Percentiles rank a stretch among this genome's conserved stretches.
Conservation (phyloP, 805 yeast genomes). For the Yamadazyma laniorum region DNA sequence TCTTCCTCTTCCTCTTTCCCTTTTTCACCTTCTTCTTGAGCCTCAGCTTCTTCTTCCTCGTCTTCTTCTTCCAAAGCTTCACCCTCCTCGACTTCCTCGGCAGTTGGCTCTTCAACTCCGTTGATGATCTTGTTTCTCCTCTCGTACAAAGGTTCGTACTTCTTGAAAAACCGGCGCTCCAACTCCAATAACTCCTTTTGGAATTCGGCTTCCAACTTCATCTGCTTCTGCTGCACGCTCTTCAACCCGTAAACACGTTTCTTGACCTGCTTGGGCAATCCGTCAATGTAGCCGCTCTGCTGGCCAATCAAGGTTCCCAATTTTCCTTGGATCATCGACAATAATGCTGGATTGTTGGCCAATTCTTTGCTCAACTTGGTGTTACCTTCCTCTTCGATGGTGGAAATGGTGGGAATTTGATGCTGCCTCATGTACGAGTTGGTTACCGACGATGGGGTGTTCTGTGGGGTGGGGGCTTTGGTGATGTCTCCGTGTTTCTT, state of each 20-base stretch:
- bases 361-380: conserved; percentile 44
- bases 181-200: conserved; percentile 84
- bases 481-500: conserved; percentile 68
- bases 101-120: conserved; percentile 76
- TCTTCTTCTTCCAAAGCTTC: conserved; percentile 62
- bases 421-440: conserved; percentile 67
- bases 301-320: conserved; percentile 81
- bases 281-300: conserved; percentile 80
- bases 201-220: conserved; percentile 84
- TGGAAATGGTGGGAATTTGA: conserved; percentile 54
- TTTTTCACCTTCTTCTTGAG: conserved; percentile 14
- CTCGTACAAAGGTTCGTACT: conserved; percentile 73
- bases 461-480: conserved; percentile 97
- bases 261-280: conserved; percentile 69
- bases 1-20: conserved; percentile 29
- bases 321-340: conserved; percentile 87
- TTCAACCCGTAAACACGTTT: conserved; percentile 80
- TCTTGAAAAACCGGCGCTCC: conserved; percentile 72
- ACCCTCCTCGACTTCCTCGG: conserved; percentile 77
- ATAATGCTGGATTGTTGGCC: conserved; percentile 75
- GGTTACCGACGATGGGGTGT: conserved; percentile 89
- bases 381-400: conserved; percentile 64
- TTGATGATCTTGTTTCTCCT: conserved; percentile 68
- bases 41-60: conserved; percentile 34
- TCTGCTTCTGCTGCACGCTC: conserved; percentile 73